Conservation (phyloP, 2,329 filamentous ascomycete genomes). For the Epichloe sibirici region DNA sequence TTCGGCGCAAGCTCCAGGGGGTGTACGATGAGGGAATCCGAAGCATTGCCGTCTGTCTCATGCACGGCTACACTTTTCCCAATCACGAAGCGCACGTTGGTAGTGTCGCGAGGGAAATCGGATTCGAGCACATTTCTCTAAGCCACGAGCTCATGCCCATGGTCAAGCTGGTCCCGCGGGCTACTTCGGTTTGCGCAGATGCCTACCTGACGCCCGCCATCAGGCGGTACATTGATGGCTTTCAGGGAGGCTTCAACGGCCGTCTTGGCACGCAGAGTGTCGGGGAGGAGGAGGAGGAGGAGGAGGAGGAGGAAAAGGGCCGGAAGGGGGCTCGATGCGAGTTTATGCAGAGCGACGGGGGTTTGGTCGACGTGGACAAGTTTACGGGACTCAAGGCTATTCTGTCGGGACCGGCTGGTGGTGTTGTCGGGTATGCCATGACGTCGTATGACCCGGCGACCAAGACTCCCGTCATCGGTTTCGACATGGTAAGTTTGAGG, state of each 20-base stretch:
- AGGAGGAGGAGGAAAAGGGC: conserved; percentile 38
- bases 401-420: conserved; percentile 63
- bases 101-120: conserved; percentile 24
- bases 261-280: conserved; percentile 45
- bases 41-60: conserved; percentile 46
- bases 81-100: conserved; percentile 37
- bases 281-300: conserved; percentile 45
- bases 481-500: conserved; percentile 42
- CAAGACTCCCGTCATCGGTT: conserved; percentile 60
- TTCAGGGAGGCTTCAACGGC: conserved; percentile 23
- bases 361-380: conserved; percentile 40
- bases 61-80: conserved; percentile 57
- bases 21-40: conserved; percentile 49
- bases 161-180: conserved; percentile 32
- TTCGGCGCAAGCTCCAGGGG: conserved; percentile 42
- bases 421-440: conserved; percentile 63
- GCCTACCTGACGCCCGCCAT: conserved; percentile 31
- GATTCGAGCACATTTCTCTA: conserved; percentile 29
- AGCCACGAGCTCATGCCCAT: conserved; percentile 28
- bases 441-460: conserved; percentile 59
- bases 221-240: conserved; percentile 21
- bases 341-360: conserved; percentile 56
- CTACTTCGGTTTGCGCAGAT: conserved; percentile 29
- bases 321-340: conserved; percentile 47
- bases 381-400: conserved; percentile 62